Percentiles rank a stretch among this genome's conserved stretches.
Evolutionary conservation across 805 yeast genomes (phyloP).

Genomic region (Metschnikowia rubicola): DNA sequence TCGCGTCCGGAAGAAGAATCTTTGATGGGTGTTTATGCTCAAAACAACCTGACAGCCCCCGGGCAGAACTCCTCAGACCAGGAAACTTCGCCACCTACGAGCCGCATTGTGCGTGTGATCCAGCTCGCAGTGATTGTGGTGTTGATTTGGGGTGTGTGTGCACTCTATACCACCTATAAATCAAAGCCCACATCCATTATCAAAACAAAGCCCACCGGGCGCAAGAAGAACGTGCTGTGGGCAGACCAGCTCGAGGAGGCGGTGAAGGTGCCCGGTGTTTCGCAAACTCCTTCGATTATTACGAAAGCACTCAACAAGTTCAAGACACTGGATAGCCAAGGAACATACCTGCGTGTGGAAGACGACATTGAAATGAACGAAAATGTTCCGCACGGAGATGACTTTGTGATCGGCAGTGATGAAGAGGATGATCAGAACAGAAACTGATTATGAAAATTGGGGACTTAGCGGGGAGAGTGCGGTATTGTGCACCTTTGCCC

Average conservation of each 20-base stretch:
- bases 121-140: slow-evolving; percentile 38
- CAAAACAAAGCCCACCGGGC: slow-evolving; percentile 31
- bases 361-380: slow-evolving; percentile 41
- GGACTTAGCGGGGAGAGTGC: too few species aligned
- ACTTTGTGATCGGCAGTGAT: slow-evolving; percentile 48
- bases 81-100: slow-evolving; percentile 7
- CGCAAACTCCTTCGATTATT: slow-evolving; percentile 34
- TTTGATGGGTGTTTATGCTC: background rate
- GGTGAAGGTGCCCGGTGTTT: slow-evolving; percentile 21
- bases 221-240: slow-evolving; percentile 47
- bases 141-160: slow-evolving; percentile 39
- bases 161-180: slow-evolving; percentile 34
- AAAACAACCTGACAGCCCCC: background rate
- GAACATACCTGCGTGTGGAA: slow-evolving; percentile 26
- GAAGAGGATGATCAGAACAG: slow-evolving; percentile 30
- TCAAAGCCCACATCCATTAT: slow-evolving; percentile 42
- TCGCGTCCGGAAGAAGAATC: background rate
- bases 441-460: too few species aligned
- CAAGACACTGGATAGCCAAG: slow-evolving; percentile 25
- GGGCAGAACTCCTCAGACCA: background rate
- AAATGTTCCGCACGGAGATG: slow-evolving; percentile 25
- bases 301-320: slow-evolving; percentile 33
- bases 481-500: too few species aligned
- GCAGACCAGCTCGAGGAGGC: slow-evolving; percentile 42
- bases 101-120: slow-evolving; percentile 34